Evolutionary conservation across 176 grass and related monocot species (phyloP).

Genomic region (Lolium perenne): DNA sequence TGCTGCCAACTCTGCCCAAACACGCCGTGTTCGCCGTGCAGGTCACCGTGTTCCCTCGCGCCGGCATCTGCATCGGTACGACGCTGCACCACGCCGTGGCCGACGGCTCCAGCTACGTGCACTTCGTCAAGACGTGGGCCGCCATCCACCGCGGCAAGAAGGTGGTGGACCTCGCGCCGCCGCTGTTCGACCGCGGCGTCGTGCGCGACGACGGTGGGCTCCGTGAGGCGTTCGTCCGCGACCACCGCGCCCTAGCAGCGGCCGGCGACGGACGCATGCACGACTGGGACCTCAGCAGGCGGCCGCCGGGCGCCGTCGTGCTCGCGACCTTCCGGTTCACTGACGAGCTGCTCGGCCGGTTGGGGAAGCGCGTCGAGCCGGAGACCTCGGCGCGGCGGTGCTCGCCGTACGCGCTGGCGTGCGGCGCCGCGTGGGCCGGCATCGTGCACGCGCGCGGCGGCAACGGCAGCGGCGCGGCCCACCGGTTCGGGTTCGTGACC

Average conservation of each 20-base stretch:
- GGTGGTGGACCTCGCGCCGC: neutral
- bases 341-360: neutral
- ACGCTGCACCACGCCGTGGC: constrained; percentile 83
- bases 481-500: constrained; percentile 38
- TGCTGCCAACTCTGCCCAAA: constrained; percentile 50
- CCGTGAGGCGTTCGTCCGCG: constrained; percentile 22
- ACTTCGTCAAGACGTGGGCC: too few relatives aligned
- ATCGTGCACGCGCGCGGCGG: constrained; percentile 27
- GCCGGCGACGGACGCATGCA: neutral
- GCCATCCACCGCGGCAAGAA: neutral
- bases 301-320: neutral
- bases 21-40: constrained; percentile 57
- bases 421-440: constrained; percentile 79
- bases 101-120: constrained; percentile 79
- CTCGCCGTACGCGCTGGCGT: constrained; percentile 72
- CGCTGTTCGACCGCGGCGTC: constrained; percentile 57
- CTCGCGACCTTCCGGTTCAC: constrained; percentile 58
- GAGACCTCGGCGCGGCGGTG: constrained; percentile 45
- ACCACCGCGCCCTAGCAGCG: neutral
- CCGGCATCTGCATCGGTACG: constrained; percentile 60
- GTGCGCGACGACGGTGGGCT: constrained; percentile 59
- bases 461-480: too few relatives aligned
- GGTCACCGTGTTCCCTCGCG: constrained; percentile 69
- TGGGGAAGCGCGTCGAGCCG: constrained; percentile 32
- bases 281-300: constrained; percentile 43